Base-by-base conservation (phyloP, 352 stramenopile genomes). In the Pseudoperonospora humuli region DNA sequence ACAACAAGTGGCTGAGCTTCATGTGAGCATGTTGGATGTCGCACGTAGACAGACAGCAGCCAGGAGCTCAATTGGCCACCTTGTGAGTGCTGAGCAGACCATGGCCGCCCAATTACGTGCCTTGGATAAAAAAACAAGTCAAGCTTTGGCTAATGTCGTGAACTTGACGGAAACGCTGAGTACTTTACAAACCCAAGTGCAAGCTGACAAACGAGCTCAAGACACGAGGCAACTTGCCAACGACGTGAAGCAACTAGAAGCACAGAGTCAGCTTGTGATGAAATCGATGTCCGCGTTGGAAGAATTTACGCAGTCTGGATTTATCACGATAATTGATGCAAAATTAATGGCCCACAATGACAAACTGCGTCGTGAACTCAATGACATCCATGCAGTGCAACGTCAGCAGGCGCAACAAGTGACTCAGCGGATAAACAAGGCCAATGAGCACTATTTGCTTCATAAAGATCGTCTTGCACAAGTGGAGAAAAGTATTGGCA, bases 21-120 rank as follows among this genome's bases (percentile, higher is more conserved):
- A 79, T 24, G 61, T 64, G 6, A 63, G 51, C 3, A 41, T 86
- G 23, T 23, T 72, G 26, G 70, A 86, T 33, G 57, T 86, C 24
- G 66, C 54, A 7, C 51, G 54, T 11, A 77, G 83, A 39, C 68
- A 81, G 21, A 73, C 59, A 20, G 62, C 68, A 3, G 61, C 56
- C 9, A 51, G 57, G 0, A 71, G 64, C 29, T 54, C 67, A 0
- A 67, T 83, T 20, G 58, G 59, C 7, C 62, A 79, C 28, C 54
- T 86, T 15, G 45, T 64, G 21, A 72, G 46, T 15, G 39, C 58
- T 0, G 37, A 69, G 0, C 54, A 77, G 5, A 21, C 35, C 14
- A 51, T 56, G 3, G 57, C 56, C 39, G 35, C 62, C 3, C 53
- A 71, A 10, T 35, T 80, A 3, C 18, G 8, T 14, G 32, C 43